Base-by-base conservation (phyloP, 257 asterid genomes). In the Penstemon eatonii region DNA sequence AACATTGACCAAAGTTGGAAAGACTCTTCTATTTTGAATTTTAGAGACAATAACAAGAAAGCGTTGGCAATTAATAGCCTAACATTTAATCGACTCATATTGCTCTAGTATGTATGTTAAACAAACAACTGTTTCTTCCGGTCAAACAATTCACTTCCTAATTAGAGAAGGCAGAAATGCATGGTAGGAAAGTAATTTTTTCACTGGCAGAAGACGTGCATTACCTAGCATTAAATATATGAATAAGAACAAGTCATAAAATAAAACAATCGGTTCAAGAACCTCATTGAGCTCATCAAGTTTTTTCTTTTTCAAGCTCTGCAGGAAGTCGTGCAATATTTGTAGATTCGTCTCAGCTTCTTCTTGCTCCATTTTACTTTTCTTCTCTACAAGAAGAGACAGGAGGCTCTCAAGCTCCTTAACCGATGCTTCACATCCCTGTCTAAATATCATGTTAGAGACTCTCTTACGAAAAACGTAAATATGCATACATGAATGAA, bases 201-300 rank as follows among this genome's bases (percentile, higher is more conserved):
- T 25, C 33, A 25, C 2, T 25, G 33, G 33, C 33, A 25, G 33
- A 25, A 25, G 33, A 25, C 33, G 0, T 25, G 33, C 33, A 25
- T 25, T 25, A 25, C 33, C 33, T 25, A 25, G 33, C 33, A 25
- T 25, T 1, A 2, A 25, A 63, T 33, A 50, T 50, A 56, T 8
- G n/a, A 11, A 36, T 6, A 41, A 11, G 72, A 73, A 38, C 18
- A 59, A 33, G n/a, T 33, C 18, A 40, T 38, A 54, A 62, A 74
- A 9, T 41, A 47, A 47, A 56, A n/a, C 55, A 66, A 41, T 62
- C 75, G 72, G 78, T 69, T 75, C 77, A 75, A 67, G 59, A 76
- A 94, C 99, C 99, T 94, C 96, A 65, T 80, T 82, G 65, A 91
- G 93, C 80, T 91, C 99, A 41, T 89, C 92, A 66, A 82, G 76